phyloP scores from a whole-genome alignment of 208 protist species.

The Trypanosoma cruzi region DNA sequence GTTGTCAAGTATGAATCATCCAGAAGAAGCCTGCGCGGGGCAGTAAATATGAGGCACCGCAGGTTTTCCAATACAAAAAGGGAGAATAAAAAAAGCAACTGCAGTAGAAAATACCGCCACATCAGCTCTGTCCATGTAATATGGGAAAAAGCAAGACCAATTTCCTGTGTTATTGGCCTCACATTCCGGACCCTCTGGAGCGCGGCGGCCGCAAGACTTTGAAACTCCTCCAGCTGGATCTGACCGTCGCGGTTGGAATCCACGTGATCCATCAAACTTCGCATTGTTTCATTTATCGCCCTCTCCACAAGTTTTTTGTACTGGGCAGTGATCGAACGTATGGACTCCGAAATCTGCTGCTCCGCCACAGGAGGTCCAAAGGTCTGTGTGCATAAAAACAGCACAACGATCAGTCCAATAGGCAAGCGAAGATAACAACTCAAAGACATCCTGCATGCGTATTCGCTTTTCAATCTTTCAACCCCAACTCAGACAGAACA shows the following conservation, averaged over 20 bases:
- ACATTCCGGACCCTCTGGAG: conserved; percentile 4
- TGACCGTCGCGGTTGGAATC: conserved; percentile 33
- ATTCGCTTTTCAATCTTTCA: neutral
- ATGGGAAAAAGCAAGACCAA: conserved; percentile 15
- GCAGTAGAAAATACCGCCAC: conserved; percentile 21
- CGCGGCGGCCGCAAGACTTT: neutral
- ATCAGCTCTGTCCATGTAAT: conserved; percentile 28
- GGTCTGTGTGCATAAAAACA: conserved; percentile 11
- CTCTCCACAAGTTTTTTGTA: conserved; percentile 13
- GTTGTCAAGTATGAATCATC: conserved; percentile 66
- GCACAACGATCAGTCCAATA: conserved; percentile 15
- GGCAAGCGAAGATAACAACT: conserved; percentile 25
- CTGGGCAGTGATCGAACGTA: neutral
- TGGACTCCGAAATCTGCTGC: conserved; percentile 10
- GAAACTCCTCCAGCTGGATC: conserved; percentile 28
- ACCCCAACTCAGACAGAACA: neutral
- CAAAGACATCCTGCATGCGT: conserved; percentile 12
- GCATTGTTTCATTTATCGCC: conserved; percentile 17
- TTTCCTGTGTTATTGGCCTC: conserved; percentile 3
- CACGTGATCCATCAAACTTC: conserved; percentile 24
- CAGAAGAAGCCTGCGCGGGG: conserved; percentile 48
- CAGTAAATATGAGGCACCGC: conserved; percentile 32
- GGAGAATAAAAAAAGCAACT: conserved; percentile 28
- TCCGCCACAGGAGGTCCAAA: conserved; percentile 16
- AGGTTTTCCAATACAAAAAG: conserved; percentile 53